Base-by-base conservation (phyloP, 2,329 filamentous ascomycete genomes). In the Orbilia blumenaviensis region DNA sequence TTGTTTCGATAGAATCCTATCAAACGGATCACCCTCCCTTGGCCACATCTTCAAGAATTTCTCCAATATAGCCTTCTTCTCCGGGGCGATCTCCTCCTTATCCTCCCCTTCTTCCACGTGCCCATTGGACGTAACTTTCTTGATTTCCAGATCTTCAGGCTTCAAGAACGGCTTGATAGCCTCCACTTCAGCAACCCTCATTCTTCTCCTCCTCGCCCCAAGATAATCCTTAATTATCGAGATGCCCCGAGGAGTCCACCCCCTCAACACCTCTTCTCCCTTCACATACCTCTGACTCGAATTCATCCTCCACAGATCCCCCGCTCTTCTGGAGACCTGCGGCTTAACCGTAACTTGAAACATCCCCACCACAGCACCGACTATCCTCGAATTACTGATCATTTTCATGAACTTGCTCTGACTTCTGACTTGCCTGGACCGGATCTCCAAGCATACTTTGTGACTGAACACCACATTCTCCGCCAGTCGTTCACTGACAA, bases 261-360 rank as follows among this genome's bases (percentile, higher is more conserved):
- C 89, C 1, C 86, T 89, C 41, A 99, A 85, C 56, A 90, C 87
- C 82, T 99, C 95, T 83, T 99, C 94, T 66, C 95, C 95, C 82
- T 97, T 97, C 80, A 99, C 92, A 81, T 97, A 98, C 82, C 96
- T 93, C 80, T 96, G 91, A 74, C 92, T 90, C 14, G 94, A 98
- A 82, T 93, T 96, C 89, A 98, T 93, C 66, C 95, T 89, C 95
- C 95, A 99, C 10, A 99, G 86, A 82, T 99, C 95, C 2, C 93
- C 93, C 0, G 93, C 92, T 52, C 92, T 89, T 83, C 97, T 97
- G 60, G 96, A 93, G 1, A 93, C 93, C 6, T 92, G 90, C 0
- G 95, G 95, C 29, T 93, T 90, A 83, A 98, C 90, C 4, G 90
- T 90, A 58, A 98, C 85, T 0, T 92, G 93, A 83, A 96, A 99